phyloP scores from a whole-genome alignment of 305 asterid species.

The Ruellia speciosa region DNA sequence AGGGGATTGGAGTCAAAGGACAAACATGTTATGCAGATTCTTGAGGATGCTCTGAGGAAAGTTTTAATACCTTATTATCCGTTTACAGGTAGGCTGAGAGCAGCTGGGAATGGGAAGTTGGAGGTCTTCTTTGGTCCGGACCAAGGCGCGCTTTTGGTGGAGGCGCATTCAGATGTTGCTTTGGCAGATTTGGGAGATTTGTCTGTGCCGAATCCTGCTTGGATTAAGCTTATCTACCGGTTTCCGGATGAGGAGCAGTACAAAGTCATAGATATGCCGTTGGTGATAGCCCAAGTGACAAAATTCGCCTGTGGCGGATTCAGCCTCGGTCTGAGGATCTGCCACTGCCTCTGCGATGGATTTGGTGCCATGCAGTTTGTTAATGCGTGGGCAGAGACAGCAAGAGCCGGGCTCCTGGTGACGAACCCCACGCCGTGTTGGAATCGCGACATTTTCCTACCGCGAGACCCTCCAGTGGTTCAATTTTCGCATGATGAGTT shows the following conservation, averaged over 20 bases:
- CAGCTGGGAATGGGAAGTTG: constrained; percentile 53
- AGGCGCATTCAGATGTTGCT: constrained; percentile 50
- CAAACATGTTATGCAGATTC: constrained; percentile 27
- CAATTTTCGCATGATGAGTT: constrained; percentile 56
- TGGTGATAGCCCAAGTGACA: constrained; percentile 74
- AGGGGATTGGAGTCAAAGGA: constrained; percentile 1
- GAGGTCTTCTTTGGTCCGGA: constrained; percentile 62
- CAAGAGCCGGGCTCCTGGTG: constrained; percentile 42
- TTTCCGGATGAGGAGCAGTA: constrained; percentile 64
- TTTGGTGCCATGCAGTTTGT: constrained; percentile 89
- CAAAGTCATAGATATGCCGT: constrained; percentile 69
- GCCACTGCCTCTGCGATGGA: constrained; percentile 91
- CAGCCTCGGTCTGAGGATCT: constrained; percentile 70
- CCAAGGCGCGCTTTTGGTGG: constrained; percentile 72
- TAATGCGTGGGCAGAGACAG: constrained; percentile 68
- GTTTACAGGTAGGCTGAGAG: constrained; percentile 72
- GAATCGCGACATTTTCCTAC: constrained; percentile 59
- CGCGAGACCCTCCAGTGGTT: constrained; percentile 50
- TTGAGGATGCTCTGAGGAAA: constrained; percentile 47
- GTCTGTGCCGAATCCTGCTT: constrained; percentile 68
- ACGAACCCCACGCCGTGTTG: constrained; percentile 57
- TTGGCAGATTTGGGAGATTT: constrained; percentile 61
- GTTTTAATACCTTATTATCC: constrained; percentile 77
- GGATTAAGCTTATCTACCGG: constrained; percentile 50
- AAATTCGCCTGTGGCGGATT: constrained; percentile 70